phyloP scores from a whole-genome alignment of 805 yeast species.

The Ogataea pilisensis region DNA sequence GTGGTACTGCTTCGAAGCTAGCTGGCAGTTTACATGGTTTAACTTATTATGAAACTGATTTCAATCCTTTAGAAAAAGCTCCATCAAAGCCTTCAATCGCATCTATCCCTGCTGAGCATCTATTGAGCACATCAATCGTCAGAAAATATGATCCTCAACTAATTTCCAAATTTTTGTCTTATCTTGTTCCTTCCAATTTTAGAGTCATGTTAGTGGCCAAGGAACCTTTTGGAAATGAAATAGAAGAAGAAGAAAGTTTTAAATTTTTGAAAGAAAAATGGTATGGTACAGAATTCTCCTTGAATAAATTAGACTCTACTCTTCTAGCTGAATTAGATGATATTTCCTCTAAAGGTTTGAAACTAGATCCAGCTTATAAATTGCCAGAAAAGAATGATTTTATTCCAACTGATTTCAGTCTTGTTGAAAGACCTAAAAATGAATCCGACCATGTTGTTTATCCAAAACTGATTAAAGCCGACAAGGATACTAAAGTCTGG shows the following conservation, averaged over 20 bases:
- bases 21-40: conserved; percentile 28
- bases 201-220: conserved; percentile 53
- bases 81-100: conserved; percentile 9
- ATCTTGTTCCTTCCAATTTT: conserved; percentile 56
- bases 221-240: conserved; percentile 36
- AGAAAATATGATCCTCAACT: conserved; percentile 54
- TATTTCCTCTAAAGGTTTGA: conserved; percentile 27
- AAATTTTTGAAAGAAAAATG: conserved; percentile 61
- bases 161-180: conserved; percentile 45
- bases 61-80: conserved; percentile 10
- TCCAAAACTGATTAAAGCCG: conserved; percentile 59
- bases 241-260: conserved; percentile 24
- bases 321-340: conserved; percentile 33
- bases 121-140: conserved; percentile 53
- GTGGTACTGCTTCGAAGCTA: conserved; percentile 60
- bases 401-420: conserved; percentile 70
- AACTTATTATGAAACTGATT: conserved; percentile 19
- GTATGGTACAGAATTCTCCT: conserved; percentile 83
- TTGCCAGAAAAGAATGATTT: conserved; percentile 76
- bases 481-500: conserved; percentile 64
- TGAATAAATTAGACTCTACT: conserved; percentile 39
- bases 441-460: conserved; percentile 33
- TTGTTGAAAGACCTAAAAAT: conserved; percentile 42
- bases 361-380: conserved; percentile 33
- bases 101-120: conserved; percentile 56